Conservation (phyloP, 1,139 yeast genomes). For the Blastobotrys elegans region DNA sequence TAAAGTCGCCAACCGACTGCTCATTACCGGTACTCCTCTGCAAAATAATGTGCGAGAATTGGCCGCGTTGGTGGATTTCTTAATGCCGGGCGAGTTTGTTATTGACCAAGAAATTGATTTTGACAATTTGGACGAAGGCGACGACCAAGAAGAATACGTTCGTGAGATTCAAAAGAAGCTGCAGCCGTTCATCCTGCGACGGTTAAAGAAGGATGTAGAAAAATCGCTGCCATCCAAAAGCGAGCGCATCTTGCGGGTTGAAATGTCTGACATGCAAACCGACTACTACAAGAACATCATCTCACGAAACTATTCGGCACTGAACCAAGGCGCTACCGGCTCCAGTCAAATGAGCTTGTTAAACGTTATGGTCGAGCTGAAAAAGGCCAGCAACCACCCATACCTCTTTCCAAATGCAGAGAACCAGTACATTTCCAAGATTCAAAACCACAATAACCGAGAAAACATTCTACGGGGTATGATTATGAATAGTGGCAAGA, state of each 20-base stretch:
- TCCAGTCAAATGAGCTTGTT: slow-evolving; percentile 77
- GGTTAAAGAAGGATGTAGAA: slow-evolving; percentile 95
- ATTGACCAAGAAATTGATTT: slow-evolving; percentile 95
- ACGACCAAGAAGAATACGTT: slow-evolving; percentile 81
- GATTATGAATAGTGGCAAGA: slow-evolving; percentile 97
- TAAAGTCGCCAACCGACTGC: slow-evolving; percentile 73
- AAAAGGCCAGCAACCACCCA: slow-evolving; percentile 96
- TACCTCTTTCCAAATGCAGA: slow-evolving; percentile 93
- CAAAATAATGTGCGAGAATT: slow-evolving; percentile 94
- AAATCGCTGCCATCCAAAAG: slow-evolving; percentile 93
- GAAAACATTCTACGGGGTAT: slow-evolving; percentile 83
- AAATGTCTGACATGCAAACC: slow-evolving; percentile 89
- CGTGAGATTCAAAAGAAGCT: slow-evolving; percentile 76
- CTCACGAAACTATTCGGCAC: slow-evolving; percentile 85
- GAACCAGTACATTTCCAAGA: slow-evolving; percentile 48
- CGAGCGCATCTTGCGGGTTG: slow-evolving; percentile 91
- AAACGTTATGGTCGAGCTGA: slow-evolving; percentile 91
- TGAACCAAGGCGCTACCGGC: slow-evolving; percentile 76
- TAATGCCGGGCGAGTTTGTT: slow-evolving; percentile 89
- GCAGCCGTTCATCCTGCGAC: slow-evolving; percentile 86
- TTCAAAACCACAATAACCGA: slow-evolving; percentile 48
- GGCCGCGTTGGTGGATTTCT: slow-evolving; percentile 88
- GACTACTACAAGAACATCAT: slow-evolving; percentile 90
- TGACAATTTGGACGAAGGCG: slow-evolving; percentile 83
- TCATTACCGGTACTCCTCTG: slow-evolving; percentile 96